Evolutionary conservation across 768 basidiomycete species (phyloP), one percentile per base, ranked within the genome.

Genomic region (Rhizopogon rudus): DNA sequence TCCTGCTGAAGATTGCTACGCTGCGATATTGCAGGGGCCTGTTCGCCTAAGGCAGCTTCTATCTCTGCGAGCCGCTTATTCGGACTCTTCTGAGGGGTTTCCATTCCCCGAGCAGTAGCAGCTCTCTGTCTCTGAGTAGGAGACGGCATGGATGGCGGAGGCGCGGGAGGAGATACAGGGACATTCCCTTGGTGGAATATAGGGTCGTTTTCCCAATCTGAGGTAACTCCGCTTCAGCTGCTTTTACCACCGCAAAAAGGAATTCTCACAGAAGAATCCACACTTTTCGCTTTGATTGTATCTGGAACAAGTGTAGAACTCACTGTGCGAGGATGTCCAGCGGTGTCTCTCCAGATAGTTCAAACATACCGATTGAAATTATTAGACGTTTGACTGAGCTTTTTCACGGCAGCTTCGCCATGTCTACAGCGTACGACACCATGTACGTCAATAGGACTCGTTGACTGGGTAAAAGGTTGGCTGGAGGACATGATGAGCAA

Each of bases 281-380:
- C 69, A 70, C 6, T 12, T 28, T 20, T 17, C 54, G 13, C 10
- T 3, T 57, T 46, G 17, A 5, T 3, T 35, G 9, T 31, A 22
- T 53, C 66, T 67, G 6, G 61, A 43, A 53, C 79, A 81, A n/a
- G 40, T 42, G 49, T 73, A 79, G 64, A 74, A 81, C 2, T 51
- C 68, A 57, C 69, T 68, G 55, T 51, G 52, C 45, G 46, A 43
- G 10, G 48, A 17, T 53, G 37, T 43, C 9, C 25, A 7, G n/a
- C 46, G n/a, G 7, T 31, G 48, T 43, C 13, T n/a, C 25, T 29
- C 44, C 6, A 29, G 7, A 17, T 3, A 0, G n/a, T 44, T 43
- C 41, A 60, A 55, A 55, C 69, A 31, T 59, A 78, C 79, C 77
- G 72, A 40, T 61, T 57, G 1, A 69, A 69, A 49, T 78, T 75